Evolutionary conservation across 805 yeast species (phyloP).

Genomic region (Saccharomycopsis vini): DNA sequence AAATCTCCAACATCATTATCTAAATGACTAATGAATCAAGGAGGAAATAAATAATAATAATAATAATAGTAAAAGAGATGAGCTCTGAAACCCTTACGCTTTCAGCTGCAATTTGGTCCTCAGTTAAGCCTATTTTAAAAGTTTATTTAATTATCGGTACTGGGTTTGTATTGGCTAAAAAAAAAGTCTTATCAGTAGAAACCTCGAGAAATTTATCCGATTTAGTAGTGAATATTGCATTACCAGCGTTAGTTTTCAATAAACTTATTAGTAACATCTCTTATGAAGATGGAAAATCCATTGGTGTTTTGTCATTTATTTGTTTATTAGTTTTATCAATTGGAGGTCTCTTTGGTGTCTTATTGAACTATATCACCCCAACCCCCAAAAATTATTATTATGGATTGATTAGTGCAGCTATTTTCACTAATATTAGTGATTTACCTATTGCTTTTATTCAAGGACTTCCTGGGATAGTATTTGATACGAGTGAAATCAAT

Average conservation of each 20-base stretch:
- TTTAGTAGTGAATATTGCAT: conserved; percentile 41
- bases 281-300: conserved; percentile 41
- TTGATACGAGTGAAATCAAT: conserved; percentile 31
- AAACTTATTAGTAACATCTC: conserved; percentile 43
- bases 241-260: conserved; percentile 47
- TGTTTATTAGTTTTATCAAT: conserved; percentile 23
- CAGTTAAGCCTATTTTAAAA: conserved; percentile 71
- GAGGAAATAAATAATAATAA: too few species aligned
- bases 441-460: conserved; percentile 47
- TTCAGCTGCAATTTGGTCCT: conserved; percentile 21
- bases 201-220: conserved; percentile 51
- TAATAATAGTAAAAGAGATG: too few species aligned
- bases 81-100: too few species aligned
- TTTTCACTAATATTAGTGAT: conserved; percentile 44
- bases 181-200: conserved; percentile 51
- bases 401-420: conserved; percentile 39
- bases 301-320: conserved; percentile 37
- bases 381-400: conserved; percentile 39
- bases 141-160: conserved; percentile 61
- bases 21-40: too few species aligned
- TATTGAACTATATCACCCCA: conserved; percentile 31
- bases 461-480: conserved; percentile 30
- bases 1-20: too few species aligned
- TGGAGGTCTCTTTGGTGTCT: conserved; percentile 26
- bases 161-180: conserved; percentile 54